phyloP scores from a whole-genome alignment of 2,329 filamentous ascomycete genomes.

The Colletotrichum somersetense region DNA sequence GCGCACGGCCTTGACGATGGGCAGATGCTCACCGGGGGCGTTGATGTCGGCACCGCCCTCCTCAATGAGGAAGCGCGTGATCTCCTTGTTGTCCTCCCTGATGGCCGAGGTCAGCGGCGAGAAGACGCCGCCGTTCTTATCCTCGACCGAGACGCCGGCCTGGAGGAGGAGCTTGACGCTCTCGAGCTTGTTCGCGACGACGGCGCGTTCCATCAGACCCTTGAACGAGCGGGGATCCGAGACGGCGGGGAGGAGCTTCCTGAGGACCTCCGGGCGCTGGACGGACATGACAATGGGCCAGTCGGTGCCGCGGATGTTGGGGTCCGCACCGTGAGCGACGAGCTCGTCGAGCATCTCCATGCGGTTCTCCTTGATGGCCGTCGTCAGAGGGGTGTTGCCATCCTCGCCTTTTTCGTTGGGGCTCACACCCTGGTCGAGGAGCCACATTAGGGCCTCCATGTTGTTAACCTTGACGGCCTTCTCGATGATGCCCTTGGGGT shows the following conservation, averaged over 20 bases:
- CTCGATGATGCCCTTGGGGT: conserved; percentile 75
- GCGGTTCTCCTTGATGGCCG: conserved; percentile 72
- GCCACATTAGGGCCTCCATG: conserved; percentile 69
- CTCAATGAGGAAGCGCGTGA: conserved; percentile 71
- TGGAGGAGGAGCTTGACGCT: conserved; percentile 74
- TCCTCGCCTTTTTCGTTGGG: conserved; percentile 70
- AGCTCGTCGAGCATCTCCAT: conserved; percentile 71
- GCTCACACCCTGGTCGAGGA: conserved; percentile 70
- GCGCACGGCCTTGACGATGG: conserved; percentile 77
- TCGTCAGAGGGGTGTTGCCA: conserved; percentile 73
- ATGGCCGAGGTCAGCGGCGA: conserved; percentile 76
- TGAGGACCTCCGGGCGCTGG: conserved; percentile 69
- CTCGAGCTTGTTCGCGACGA: conserved; percentile 74
- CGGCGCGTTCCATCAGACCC: conserved; percentile 76
- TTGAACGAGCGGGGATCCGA: conserved; percentile 72
- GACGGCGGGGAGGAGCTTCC: conserved; percentile 68
- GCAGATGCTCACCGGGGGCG: conserved; percentile 76
- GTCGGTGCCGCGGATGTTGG: conserved; percentile 73
- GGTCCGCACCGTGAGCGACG: conserved; percentile 70
- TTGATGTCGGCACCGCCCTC: conserved; percentile 75
- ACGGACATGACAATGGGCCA: conserved; percentile 81
- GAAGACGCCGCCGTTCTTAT: conserved; percentile 80
- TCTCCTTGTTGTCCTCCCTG: conserved; percentile 71
- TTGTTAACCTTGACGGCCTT: conserved; percentile 73
- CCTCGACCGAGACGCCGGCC: conserved; percentile 76